Evolutionary conservation across 2,329 filamentous ascomycete species (phyloP).

Genomic region (Lasiodiplodia gonubiensis): DNA sequence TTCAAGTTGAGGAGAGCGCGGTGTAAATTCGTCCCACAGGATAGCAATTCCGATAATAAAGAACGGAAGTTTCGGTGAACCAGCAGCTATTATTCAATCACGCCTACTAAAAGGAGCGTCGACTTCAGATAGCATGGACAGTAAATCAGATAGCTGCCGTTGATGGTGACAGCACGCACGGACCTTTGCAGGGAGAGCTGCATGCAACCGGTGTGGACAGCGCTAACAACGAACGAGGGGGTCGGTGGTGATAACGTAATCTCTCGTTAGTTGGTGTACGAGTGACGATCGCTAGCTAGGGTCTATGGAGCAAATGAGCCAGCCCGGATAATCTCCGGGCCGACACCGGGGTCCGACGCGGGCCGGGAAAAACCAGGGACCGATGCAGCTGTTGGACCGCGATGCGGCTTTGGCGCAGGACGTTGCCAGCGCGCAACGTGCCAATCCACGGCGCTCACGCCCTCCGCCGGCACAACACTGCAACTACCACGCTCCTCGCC

Average conservation of each 20-base stretch:
- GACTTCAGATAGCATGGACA: too few species aligned
- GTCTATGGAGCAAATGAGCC: too few species aligned
- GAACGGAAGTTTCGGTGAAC: accelerated
- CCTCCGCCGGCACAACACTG: neutral
- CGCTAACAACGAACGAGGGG: too few species aligned
- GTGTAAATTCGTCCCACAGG: neutral
- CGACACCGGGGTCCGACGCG: neutral
- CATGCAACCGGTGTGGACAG: too few species aligned
- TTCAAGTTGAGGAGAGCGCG: neutral
- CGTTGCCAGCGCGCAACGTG: neutral
- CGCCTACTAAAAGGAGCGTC: too few species aligned
- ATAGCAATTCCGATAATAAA: neutral
- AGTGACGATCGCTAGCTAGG: too few species aligned
- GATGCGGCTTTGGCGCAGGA: slow-evolving; percentile 6
- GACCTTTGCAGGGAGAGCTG: neutral
- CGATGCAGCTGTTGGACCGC: neutral
- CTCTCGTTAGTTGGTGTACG: too few species aligned
- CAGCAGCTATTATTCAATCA: too few species aligned
- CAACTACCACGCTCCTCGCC: neutral
- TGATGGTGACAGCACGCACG: neutral
- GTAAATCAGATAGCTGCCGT: neutral
- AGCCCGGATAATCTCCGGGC: too few species aligned
- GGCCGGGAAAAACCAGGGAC: slow-evolving; percentile 9
- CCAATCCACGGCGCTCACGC: slow-evolving; percentile 11
- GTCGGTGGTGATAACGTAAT: too few species aligned